These are phyloP conservation scores for Pythium grandisporangium DNA, from an alignment of 352 stramenopile species.

Conservation along the genomic window DNA sequence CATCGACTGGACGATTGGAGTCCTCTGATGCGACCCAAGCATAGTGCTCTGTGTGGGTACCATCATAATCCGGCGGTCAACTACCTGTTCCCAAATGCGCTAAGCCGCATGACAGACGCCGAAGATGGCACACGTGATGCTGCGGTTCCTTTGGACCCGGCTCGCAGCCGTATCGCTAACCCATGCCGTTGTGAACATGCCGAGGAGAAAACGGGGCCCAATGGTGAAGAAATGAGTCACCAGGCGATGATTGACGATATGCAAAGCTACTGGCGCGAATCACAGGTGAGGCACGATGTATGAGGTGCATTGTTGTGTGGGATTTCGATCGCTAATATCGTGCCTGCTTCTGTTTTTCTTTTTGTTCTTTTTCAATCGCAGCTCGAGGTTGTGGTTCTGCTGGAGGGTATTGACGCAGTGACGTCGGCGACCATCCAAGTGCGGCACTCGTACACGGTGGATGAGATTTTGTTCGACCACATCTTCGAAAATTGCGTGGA, in stretches of 20 bases:
- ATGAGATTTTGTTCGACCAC: slow-evolving; percentile 91
- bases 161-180: slow-evolving; percentile 19
- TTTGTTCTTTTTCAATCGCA: slow-evolving; percentile 15
- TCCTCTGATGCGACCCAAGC: slow-evolving; percentile 79
- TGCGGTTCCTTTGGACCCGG: slow-evolving; percentile 16
- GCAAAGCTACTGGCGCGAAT: slow-evolving; percentile 66
- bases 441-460: slow-evolving; percentile 91
- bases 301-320: too few relatives aligned
- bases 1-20: slow-evolving; percentile 90
- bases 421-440: slow-evolving; percentile 94
- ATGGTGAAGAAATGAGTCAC: slow-evolving; percentile 10
- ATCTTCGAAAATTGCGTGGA: slow-evolving; percentile 91
- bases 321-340: too few relatives aligned
- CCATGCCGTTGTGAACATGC: slow-evolving; percentile 26
- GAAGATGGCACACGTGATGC: slow-evolving; percentile 59
- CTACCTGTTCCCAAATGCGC: slow-evolving; percentile 64
- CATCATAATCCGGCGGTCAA: slow-evolving; percentile 54
- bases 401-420: slow-evolving; percentile 94
- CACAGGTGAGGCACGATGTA: slow-evolving; percentile 30
- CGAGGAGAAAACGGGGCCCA: slow-evolving; percentile 11
- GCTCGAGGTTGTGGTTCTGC: slow-evolving; percentile 94
- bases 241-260: slow-evolving; percentile 37
- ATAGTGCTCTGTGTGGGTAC: slow-evolving; percentile 22
- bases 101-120: slow-evolving; percentile 42
- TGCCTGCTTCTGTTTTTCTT: background rate